phyloP scores from a whole-genome alignment of 1,284 basidiomycete genomes.

The Rhodotorula glutinis region DNA sequence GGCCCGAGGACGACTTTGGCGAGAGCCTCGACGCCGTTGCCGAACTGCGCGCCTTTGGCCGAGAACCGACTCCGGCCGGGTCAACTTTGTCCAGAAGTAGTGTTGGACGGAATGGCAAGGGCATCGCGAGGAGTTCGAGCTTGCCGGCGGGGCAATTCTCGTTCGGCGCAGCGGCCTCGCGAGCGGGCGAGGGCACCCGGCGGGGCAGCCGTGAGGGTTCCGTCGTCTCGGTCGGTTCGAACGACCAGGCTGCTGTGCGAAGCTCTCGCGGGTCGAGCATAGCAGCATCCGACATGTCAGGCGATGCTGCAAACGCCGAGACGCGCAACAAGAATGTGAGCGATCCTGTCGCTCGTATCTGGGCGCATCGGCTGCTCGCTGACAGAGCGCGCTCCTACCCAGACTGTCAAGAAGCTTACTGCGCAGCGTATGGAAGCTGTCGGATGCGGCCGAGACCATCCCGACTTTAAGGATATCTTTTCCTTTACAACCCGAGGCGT shows the following conservation, averaged over 20 bases:
- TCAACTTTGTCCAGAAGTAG: neutral
- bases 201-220: too few relatives aligned
- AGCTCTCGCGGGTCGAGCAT: too few relatives aligned
- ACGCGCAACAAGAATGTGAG: conserved; percentile 33
- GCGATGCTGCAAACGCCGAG: conserved; percentile 1
- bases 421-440: conserved; percentile 6
- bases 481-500: conserved; percentile 29
- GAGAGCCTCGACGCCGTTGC: conserved; percentile 12
- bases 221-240: too few relatives aligned
- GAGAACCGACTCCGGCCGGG: neutral
- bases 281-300: neutral
- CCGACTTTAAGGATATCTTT: conserved; percentile 32
- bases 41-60: conserved; percentile 11
- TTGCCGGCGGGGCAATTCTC: conserved; percentile 24
- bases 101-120: neutral
- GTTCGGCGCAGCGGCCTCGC: neutral
- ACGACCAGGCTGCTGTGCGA: too few relatives aligned
- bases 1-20: neutral
- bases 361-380: neutral
- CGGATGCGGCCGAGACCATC: conserved; percentile 14
- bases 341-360: neutral
- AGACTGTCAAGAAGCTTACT: conserved; percentile 32
- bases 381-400: rapidly evolving
- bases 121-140: conserved; percentile 24
- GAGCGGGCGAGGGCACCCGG: neutral